Evolutionary conservation across 176 grass and related monocot genomes (phyloP), one percentile per base, ranked within the genome.

Genomic region (Tillandsia leiboldiana): DNA sequence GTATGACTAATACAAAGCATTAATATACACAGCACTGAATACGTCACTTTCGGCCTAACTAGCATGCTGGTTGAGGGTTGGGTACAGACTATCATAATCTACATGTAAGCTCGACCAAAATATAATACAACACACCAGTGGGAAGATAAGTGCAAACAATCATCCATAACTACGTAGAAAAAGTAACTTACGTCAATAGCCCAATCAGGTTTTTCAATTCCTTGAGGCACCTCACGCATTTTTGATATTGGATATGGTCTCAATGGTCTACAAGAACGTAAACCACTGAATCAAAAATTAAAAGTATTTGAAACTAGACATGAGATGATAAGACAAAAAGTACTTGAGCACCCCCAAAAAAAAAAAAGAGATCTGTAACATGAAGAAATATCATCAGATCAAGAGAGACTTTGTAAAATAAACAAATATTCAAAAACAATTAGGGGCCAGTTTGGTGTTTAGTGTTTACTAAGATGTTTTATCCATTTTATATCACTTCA

Each of bases 181-280:
- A 26, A 76, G 17, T 65, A 72, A 78, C 87, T 88, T 79, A 99
- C 94, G 90, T 93, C 89, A 72, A 86, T 51, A 0, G 84, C 87
- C 94, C 94, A 99, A 82, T 93, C 90, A 73, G 94, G 94, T 80
- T 90, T 93, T 65, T 90, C 90, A 66, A 99, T 84, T 78, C 51
- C 80, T 1, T 86, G 80, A 58, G 84, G 87, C 50, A 99, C 78
- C 69, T 78, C 59, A 64, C 94, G 84, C 79, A 51, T 79, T 70
- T 84, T 82, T 51, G 94, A 99, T 85, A 93, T 99, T 82, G 87
- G 89, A 82, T 80, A 86, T 77, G 94, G 90, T 79, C 84, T 86
- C 74, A 99, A 88, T 54, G 82, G 47, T 81, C 94, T 99, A 73
- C 66, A 87, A 85, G 49, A 80, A 53, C 51, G 71, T 51, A 78